Conservation (phyloP, 1,284 basidiomycete genomes). For the Melanopsichium pennsylvanicum region DNA sequence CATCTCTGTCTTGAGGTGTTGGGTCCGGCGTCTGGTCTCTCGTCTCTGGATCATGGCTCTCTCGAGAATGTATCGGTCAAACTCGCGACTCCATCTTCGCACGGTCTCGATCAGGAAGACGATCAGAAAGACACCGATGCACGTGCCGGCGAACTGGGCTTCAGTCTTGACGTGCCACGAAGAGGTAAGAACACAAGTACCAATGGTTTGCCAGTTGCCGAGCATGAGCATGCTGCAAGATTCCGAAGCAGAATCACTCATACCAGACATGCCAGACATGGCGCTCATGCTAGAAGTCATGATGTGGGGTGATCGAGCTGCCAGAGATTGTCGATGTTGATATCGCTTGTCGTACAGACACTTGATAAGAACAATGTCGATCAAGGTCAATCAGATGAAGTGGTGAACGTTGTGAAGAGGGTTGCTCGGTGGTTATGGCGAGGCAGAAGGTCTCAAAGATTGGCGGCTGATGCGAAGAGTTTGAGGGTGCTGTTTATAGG, state of each 20-base stretch:
- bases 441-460: too few relatives aligned
- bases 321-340: too few relatives aligned
- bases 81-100: constrained; percentile 54
- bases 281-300: constrained; percentile 25
- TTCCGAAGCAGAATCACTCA: constrained; percentile 17
- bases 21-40: constrained; percentile 18
- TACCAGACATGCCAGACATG: constrained; percentile 27
- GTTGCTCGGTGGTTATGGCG: too few relatives aligned
- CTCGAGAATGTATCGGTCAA: constrained; percentile 53
- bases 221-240: constrained; percentile 46
- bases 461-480: too few relatives aligned
- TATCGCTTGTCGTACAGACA: too few relatives aligned
- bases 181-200: constrained; percentile 52
- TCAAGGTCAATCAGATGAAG: too few relatives aligned
- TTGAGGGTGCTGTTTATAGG: too few relatives aligned
- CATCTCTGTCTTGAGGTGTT: constrained; percentile 33
- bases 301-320: constrained; percentile 27
- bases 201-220: constrained; percentile 50
- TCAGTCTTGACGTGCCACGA: constrained; percentile 52
- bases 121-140: constrained; percentile 57
- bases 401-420: too few relatives aligned
- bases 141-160: constrained; percentile 57
- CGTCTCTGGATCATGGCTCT: constrained; percentile 23
- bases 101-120: constrained; percentile 56
- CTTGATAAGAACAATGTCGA: too few relatives aligned